A percentile compares a stretch with the other conserved stretches of the same genome.
Evolutionary conservation across 768 basidiomycete genomes (phyloP).

Genomic region (Mycena indigotica): DNA sequence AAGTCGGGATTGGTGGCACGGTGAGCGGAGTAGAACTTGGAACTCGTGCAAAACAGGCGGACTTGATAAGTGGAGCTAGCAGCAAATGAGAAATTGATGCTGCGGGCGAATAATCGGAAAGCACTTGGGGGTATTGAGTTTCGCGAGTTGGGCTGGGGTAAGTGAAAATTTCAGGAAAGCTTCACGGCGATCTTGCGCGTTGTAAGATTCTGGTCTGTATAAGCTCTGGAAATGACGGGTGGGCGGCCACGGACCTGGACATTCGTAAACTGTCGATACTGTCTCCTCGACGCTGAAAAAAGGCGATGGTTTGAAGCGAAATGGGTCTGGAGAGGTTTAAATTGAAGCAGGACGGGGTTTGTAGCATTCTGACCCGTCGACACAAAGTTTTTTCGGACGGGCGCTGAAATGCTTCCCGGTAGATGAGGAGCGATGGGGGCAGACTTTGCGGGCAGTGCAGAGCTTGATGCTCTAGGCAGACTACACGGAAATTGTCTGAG

Average conservation of each 20-base stretch:
- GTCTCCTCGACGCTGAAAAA: conserved; percentile 51
- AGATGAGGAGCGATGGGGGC: too few species aligned
- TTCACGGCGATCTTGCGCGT: conserved; percentile 52
- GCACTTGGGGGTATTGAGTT: conserved; percentile 6
- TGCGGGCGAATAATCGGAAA: neutral
- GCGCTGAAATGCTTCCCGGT: too few species aligned
- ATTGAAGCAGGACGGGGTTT: too few species aligned
- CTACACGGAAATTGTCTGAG: too few species aligned
- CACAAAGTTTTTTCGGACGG: too few species aligned
- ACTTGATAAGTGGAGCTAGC: conserved; percentile 55
- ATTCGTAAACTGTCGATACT: conserved; percentile 51
- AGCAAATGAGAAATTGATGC: neutral
- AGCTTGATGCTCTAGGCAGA: too few species aligned
- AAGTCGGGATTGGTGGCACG: conserved; percentile 39
- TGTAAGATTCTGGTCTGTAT: conserved; percentile 47
- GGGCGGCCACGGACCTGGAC: conserved; percentile 19
- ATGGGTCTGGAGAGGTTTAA: too few species aligned
- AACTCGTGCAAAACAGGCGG: conserved; percentile 69
- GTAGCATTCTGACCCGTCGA: too few species aligned
- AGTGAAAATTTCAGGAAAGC: conserved; percentile 47
- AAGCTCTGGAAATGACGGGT: neutral
- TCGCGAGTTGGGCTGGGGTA: conserved; percentile 41
- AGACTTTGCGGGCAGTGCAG: too few species aligned
- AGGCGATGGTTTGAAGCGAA: conserved; percentile 54
- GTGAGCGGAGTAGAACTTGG: conserved; percentile 49